Conservation (phyloP, 352 stramenopile species). For the Globisporangium camurandrum region DNA sequence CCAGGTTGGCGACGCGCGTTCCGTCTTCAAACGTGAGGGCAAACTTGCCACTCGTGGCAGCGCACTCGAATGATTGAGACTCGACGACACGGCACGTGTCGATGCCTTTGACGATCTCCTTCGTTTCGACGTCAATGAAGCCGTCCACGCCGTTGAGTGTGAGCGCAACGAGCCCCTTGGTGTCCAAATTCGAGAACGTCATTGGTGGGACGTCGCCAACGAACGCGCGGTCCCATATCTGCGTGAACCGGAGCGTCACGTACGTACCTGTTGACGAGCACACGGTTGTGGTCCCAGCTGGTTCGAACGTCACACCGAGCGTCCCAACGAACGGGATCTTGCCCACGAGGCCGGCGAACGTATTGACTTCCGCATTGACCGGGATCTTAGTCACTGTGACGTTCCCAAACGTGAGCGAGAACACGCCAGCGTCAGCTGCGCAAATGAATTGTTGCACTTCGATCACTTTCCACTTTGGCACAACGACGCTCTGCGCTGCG, state of each 20-base stretch:
- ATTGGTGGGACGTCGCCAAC: conserved; percentile 58
- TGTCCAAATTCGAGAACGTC: conserved; percentile 42
- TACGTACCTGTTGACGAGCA: conserved; percentile 54
- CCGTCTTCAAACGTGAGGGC: conserved; percentile 60
- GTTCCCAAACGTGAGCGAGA: conserved; percentile 51
- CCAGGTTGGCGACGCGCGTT: conserved; percentile 27
- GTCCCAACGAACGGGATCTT: conserved; percentile 38
- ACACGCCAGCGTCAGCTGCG: conserved; percentile 44
- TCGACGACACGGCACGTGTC: conserved; percentile 64
- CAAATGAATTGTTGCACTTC: conserved; percentile 81
- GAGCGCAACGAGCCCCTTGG: conserved; percentile 38
- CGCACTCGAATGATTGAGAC: conserved; percentile 50
- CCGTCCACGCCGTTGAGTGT: conserved; percentile 35
- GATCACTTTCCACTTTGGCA: conserved; percentile 42
- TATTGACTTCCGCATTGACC: conserved; percentile 49
- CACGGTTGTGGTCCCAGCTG: conserved; percentile 20
- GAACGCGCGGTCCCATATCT: conserved; percentile 42
- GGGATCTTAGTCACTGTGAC: conserved; percentile 50
- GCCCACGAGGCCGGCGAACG: conserved; percentile 30
- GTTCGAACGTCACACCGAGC: conserved; percentile 38
- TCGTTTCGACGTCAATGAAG: conserved; percentile 57
- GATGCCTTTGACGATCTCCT: conserved; percentile 62
- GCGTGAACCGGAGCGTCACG: conserved; percentile 44
- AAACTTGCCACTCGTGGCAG: conserved; percentile 59
- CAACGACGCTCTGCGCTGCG: conserved; percentile 36